A percentile compares a stretch with the other conserved stretches of the same genome.
phyloP scores from a whole-genome alignment of 2,329 filamentous ascomycete species.

The Pseudonectria foliicola region DNA sequence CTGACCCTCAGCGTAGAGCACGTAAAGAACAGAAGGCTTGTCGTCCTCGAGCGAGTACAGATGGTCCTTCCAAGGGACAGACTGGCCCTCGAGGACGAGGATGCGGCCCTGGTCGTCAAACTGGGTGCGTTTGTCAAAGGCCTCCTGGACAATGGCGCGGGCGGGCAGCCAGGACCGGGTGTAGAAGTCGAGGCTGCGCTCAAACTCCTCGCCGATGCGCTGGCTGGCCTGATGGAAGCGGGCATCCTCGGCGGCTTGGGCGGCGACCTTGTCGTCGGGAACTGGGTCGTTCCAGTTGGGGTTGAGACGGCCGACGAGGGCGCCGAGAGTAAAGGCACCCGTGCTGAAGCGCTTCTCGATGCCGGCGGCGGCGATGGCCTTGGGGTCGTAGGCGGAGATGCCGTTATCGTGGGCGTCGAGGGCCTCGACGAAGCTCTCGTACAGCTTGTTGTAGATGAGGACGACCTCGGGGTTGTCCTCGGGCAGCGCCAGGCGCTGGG shows the following conservation, averaged over 20 bases:
- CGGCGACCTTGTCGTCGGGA: conserved; percentile 42
- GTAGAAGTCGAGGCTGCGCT: conserved; percentile 71
- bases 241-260: conserved; percentile 71
- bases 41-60: conserved; percentile 76
- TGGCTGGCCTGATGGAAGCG: conserved; percentile 70
- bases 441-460: conserved; percentile 80
- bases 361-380: conserved; percentile 59
- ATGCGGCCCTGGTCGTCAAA: conserved; percentile 71
- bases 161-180: conserved; percentile 79
- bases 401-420: conserved; percentile 98
- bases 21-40: conserved; percentile 63
- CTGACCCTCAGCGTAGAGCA: conserved; percentile 81
- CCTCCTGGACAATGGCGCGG: conserved; percentile 66
- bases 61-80: conserved; percentile 94
- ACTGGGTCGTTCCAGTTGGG: conserved; percentile 67
- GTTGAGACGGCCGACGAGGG: conserved; percentile 75
- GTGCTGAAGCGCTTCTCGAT: conserved; percentile 78
- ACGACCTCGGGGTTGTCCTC: conserved; percentile 60
- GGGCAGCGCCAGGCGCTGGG: conserved; percentile 42
- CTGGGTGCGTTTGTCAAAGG: conserved; percentile 62
- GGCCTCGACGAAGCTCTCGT: conserved; percentile 89
- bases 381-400: conserved; percentile 72
- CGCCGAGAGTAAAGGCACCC: conserved; percentile 75
- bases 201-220: conserved; percentile 86
- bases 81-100: conserved; percentile 68